Evolutionary conservation across 768 basidiomycete species (phyloP), one percentile per base, ranked within the genome.

Genomic region (Gloeostereum incarnatum): DNA sequence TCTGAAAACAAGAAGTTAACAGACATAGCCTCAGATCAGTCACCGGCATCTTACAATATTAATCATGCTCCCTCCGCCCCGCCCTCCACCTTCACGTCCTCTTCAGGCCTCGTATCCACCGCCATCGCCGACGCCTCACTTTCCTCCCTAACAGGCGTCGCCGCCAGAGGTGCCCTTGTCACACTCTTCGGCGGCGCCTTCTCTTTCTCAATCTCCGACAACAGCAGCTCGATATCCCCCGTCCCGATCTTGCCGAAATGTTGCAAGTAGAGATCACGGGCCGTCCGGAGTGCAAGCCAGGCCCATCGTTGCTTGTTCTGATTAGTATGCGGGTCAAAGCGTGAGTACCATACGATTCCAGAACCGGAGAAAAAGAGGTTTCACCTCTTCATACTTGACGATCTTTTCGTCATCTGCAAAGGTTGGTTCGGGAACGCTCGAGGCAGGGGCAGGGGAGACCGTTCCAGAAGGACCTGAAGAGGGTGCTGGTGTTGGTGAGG

Each of bases 231-330:
- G 43, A 92, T 62, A 44, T 90, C 85, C 6, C 84, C 86, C 5
- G 76, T 77, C 13, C 83, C 85, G 43, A 89, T 88, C 61, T 76
- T 81, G n/a, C 78, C 72, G 46, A 91, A 90, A 47, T 86, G 77
- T 44, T 79, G 74, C 27, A 89, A 54, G 55, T 89, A 63, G 42
- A 71, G 69, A 46, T 85, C 78, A 25, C 87, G 80, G 38, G 83
- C 76, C 29, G 75, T 71, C 14, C 88, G 81, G 42, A 91, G 68
- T 6, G 81, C 82, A 13, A 89, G 68, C 88, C 89, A 92, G 4
- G 84, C 64, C 68, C 78, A 75, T 3, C 82, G 73, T 44, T 79
- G 72, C 48, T 87, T 85, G 57, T 76, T 79, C 88, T 89, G 50
- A 14, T n/a, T n/a, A n/a, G n/a, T n/a, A 42, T 31, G 47, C 35